Percentiles rank a stretch among this genome's conserved stretches.
These are phyloP conservation scores for Aspergillus brasiliensis DNA, from an alignment of 2,329 filamentous ascomycete genomes.

Conservation along the genomic window DNA sequence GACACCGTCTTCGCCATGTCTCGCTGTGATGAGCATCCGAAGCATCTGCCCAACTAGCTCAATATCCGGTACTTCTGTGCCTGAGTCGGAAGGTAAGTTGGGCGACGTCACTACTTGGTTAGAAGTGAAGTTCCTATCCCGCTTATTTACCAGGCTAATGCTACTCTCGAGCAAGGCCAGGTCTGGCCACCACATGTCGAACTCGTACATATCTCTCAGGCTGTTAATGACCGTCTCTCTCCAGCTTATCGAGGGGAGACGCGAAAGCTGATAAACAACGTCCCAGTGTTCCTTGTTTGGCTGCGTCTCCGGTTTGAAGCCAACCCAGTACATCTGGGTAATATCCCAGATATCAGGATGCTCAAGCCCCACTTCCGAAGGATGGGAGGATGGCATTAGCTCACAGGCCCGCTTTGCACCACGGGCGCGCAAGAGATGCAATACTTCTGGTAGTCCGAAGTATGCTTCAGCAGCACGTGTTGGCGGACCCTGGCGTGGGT, in stretches of 20 bases:
- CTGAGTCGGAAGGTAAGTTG: too few species aligned
- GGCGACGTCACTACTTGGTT: too few species aligned
- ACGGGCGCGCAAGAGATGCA: constrained; percentile 19
- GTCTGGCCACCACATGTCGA: neutral
- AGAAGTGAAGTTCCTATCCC: neutral
- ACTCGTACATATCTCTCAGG: neutral
- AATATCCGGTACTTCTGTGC: neutral
- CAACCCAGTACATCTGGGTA: constrained; percentile 17
- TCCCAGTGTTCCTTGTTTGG: constrained; percentile 23
- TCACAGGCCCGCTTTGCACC: constrained; percentile 25
- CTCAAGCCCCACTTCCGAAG: constrained; percentile 11
- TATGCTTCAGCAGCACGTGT: constrained; percentile 24
- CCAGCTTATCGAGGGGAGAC: neutral
- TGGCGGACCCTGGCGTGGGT: constrained; percentile 17
- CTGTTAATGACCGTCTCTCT: neutral
- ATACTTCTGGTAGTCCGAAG: constrained; percentile 15
- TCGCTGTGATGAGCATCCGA: neutral
- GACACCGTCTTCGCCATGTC: neutral
- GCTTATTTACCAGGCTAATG: neutral
- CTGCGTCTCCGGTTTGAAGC: constrained; percentile 22
- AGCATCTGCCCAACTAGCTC: neutral
- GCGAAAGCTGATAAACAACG: constrained; percentile 18
- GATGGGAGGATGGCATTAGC: constrained; percentile 5
- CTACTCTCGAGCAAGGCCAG: neutral
- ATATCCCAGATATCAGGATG: constrained; percentile 25